phyloP scores from a whole-genome alignment of 768 basidiomycete species.

The Austroboletus eburneus region DNA sequence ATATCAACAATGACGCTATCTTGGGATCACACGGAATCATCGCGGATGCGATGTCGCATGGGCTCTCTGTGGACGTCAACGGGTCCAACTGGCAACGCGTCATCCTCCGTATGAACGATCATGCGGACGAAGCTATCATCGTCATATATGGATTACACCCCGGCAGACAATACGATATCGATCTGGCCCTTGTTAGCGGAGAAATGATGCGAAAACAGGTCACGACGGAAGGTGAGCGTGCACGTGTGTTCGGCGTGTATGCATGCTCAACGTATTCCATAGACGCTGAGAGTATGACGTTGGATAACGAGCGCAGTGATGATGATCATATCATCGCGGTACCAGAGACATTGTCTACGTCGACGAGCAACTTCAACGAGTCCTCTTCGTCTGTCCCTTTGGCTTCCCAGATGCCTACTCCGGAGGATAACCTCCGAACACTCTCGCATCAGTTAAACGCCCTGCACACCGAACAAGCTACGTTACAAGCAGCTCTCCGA shows the following conservation, averaged over 20 bases:
- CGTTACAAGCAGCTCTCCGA: slow-evolving; percentile 68
- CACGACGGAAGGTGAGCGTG: slow-evolving; percentile 54
- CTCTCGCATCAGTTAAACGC: slow-evolving; percentile 64
- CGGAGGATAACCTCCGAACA: slow-evolving; percentile 64
- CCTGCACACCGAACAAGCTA: slow-evolving; percentile 63
- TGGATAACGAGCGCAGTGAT: slow-evolving; percentile 22
- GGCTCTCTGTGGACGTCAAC: slow-evolving; percentile 78
- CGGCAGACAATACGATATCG: slow-evolving; percentile 86
- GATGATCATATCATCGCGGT: slow-evolving; percentile 8
- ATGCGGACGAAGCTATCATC: slow-evolving; percentile 82
- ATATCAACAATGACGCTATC: slow-evolving; percentile 31
- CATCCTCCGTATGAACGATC: slow-evolving; percentile 74
- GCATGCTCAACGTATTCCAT: slow-evolving; percentile 4
- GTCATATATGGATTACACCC: slow-evolving; percentile 89
- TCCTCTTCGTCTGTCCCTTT: slow-evolving; percentile 16
- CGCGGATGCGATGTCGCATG: slow-evolving; percentile 65
- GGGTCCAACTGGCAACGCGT: slow-evolving; percentile 75
- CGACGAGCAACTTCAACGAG: slow-evolving; percentile 25
- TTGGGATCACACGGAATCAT: slow-evolving; percentile 43
- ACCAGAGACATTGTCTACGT: slow-evolving; percentile 19
- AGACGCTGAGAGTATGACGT: slow-evolving; percentile 20
- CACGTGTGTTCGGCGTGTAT: slow-evolving; percentile 7
- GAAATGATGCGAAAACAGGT: slow-evolving; percentile 63
- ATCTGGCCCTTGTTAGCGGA: slow-evolving; percentile 67
- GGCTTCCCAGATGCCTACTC: slow-evolving; percentile 36